Percentiles rank a stretch among this genome's conserved stretches.
These are phyloP conservation scores for Xylaria bambusicola DNA, from an alignment of 495 filamentous ascomycete species.

Conservation along the genomic window DNA sequence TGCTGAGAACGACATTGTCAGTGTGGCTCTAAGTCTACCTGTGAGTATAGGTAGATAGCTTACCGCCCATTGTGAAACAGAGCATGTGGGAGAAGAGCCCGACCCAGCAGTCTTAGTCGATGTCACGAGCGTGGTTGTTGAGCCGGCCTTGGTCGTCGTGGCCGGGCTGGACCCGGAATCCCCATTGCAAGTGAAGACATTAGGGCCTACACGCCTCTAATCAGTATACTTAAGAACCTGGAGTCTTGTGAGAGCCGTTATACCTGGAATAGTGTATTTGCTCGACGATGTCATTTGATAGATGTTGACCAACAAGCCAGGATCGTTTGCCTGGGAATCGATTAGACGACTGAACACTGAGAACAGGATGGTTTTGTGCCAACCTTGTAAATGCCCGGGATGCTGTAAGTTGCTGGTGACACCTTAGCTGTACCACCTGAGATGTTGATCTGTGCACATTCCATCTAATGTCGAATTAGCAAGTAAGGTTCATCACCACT, in stretches of 20 bases:
- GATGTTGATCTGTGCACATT: constrained; percentile 51
- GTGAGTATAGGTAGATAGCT: constrained; percentile 14
- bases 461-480: constrained; percentile 36
- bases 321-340: constrained; percentile 31
- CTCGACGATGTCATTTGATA: constrained; percentile 40
- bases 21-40: constrained; percentile 26
- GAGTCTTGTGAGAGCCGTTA: not conserved
- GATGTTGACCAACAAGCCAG: constrained; percentile 50
- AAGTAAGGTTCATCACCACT: not conserved
- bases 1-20: constrained; percentile 44
- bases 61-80: constrained; percentile 15
- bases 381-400: constrained; percentile 45
- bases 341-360: too few relatives aligned
- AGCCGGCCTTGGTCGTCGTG: constrained; percentile 14
- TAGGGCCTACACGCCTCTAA: constrained; percentile 26
- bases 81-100: constrained; percentile 29
- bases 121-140: constrained; percentile 22
- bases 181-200: constrained; percentile 32
- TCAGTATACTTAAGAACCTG: not conserved
- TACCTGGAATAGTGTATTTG: constrained; percentile 39
- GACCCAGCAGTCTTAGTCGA: constrained; percentile 28
- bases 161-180: constrained; percentile 23
- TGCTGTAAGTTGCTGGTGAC: constrained; percentile 38
- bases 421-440: constrained; percentile 36
- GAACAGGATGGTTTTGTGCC: too few relatives aligned